Percentiles rank a stretch among this genome's conserved stretches.
These are phyloP conservation scores for Exobasidium cylindrosporum DNA, from an alignment of 1,284 basidiomycete species.

Conservation along the genomic window DNA sequence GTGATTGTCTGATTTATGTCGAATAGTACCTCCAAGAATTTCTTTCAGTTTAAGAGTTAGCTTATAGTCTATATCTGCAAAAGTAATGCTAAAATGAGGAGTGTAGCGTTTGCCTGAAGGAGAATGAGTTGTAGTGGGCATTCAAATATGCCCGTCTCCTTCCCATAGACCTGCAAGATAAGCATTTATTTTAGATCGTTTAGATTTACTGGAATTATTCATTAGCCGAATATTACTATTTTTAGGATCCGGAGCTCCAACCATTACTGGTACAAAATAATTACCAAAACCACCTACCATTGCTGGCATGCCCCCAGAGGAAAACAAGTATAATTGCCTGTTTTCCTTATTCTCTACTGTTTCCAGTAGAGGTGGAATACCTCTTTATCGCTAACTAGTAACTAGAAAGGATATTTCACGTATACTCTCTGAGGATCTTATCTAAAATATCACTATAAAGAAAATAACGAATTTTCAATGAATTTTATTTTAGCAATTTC, in stretches of 20 bases:
- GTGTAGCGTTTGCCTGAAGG: background rate
- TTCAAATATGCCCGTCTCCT: background rate
- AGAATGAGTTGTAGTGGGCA: background rate
- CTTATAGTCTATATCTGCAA: background rate
- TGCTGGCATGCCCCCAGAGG: no score
- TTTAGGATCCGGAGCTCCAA: slow-evolving; percentile 6
- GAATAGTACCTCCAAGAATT: background rate
- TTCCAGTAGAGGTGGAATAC: slow-evolving; percentile 25
- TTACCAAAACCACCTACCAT: slow-evolving; percentile 48
- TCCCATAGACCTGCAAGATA: background rate
- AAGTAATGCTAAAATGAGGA: background rate
- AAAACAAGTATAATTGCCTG: no score
- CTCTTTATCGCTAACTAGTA: slow-evolving; percentile 24
- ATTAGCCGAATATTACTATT: background rate
- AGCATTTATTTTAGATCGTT: background rate
- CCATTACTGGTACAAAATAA: slow-evolving; percentile 22
- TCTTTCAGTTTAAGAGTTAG: background rate
- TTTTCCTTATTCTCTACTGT: slow-evolving; percentile 8
- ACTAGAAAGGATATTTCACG: slow-evolving; percentile 14
- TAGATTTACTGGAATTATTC: background rate
- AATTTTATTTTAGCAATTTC: slow-evolving; percentile 20
- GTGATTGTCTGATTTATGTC: background rate
- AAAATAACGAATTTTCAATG: slow-evolving; percentile 13
- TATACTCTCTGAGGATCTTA: slow-evolving; percentile 29
- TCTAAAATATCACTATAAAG: no score